These are phyloP conservation scores for Jamesozyma lodderae DNA, from an alignment of 805 yeast genomes.

Conservation along the genomic window DNA sequence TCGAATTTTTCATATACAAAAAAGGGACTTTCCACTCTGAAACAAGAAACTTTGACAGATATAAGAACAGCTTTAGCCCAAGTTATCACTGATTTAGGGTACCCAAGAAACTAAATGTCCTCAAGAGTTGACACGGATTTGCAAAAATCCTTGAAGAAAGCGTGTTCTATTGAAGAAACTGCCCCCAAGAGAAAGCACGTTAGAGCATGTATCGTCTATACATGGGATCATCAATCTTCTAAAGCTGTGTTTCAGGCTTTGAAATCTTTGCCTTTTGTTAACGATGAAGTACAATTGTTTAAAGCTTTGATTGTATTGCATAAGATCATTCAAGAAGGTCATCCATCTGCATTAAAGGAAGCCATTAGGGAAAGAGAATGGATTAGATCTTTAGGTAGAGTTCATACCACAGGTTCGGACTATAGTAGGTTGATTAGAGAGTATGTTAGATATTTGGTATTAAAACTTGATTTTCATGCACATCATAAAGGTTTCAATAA, in stretches of 20 bases:
- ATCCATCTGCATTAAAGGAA: constrained; percentile 70
- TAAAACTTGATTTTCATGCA: constrained; percentile 74
- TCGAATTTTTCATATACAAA: too few relatives aligned
- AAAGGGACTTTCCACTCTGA: too few relatives aligned
- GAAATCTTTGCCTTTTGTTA: constrained; percentile 66
- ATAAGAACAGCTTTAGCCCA: too few relatives aligned
- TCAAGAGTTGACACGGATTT: constrained; percentile 34
- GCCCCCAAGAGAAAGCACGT: constrained; percentile 97
- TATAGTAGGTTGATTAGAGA: constrained; percentile 71
- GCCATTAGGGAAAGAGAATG: constrained; percentile 73
- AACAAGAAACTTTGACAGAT: too few relatives aligned
- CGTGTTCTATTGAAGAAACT: constrained; percentile 74
- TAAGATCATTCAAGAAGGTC: constrained; percentile 97
- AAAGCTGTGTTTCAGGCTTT: constrained; percentile 78
- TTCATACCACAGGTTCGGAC: constrained; percentile 34
- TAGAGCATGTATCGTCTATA: constrained; percentile 86
- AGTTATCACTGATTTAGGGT: too few relatives aligned
- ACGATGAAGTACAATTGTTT: constrained; percentile 73
- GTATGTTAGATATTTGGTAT: constrained; percentile 59
- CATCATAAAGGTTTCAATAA: constrained; percentile 74
- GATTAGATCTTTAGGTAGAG: constrained; percentile 62
- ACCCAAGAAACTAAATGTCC: too few relatives aligned
- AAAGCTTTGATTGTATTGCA: constrained; percentile 80
- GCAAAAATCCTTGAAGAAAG: constrained; percentile 49
- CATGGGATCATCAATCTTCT: constrained; percentile 90